Conservation (phyloP, 2,329 filamentous ascomycete genomes). For the Epichloe hybrida region DNA sequence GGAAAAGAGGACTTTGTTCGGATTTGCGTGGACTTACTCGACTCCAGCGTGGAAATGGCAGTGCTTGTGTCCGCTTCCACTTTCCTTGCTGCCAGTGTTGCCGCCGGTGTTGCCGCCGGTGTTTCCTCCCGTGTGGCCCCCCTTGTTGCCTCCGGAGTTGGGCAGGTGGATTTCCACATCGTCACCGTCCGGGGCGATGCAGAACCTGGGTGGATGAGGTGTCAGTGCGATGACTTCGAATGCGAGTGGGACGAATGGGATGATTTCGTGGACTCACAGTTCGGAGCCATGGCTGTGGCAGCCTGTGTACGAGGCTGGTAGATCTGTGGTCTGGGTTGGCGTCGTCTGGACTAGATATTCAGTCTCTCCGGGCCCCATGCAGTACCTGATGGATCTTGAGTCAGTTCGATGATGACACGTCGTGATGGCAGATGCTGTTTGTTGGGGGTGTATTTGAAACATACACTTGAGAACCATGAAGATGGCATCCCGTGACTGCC, state of each 20-base stretch:
- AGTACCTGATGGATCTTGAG: slow-evolving; percentile 22
- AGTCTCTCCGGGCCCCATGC: slow-evolving; percentile 25
- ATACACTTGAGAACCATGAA: slow-evolving; percentile 28
- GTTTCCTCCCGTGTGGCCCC: slow-evolving; percentile 5
- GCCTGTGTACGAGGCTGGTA: slow-evolving; percentile 47
- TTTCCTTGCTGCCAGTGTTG: slow-evolving; percentile 4
- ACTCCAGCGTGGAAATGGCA: slow-evolving; percentile 61
- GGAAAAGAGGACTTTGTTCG: neutral
- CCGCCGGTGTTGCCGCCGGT: neutral
- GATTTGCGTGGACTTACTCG: slow-evolving; percentile 38
- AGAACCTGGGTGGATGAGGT: slow-evolving; percentile 35
- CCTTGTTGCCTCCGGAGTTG: slow-evolving; percentile 11
- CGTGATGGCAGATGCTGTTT: neutral
- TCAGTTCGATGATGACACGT: neutral
- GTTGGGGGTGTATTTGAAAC: neutral
- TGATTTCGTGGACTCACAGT: slow-evolving; percentile 26
- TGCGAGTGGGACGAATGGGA: neutral
- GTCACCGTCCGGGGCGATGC: slow-evolving; percentile 42
- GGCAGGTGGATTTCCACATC: slow-evolving; percentile 42
- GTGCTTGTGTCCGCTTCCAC: slow-evolving; percentile 3
- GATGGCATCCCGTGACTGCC: slow-evolving; percentile 27
- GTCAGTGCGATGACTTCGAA: slow-evolving; percentile 2
- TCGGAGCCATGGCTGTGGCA: slow-evolving; percentile 50
- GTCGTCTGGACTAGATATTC: slow-evolving; percentile 32
- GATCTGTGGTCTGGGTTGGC: slow-evolving; percentile 38